Conservation (phyloP, 805 yeast genomes). For the Grigorovia jiainica region DNA sequence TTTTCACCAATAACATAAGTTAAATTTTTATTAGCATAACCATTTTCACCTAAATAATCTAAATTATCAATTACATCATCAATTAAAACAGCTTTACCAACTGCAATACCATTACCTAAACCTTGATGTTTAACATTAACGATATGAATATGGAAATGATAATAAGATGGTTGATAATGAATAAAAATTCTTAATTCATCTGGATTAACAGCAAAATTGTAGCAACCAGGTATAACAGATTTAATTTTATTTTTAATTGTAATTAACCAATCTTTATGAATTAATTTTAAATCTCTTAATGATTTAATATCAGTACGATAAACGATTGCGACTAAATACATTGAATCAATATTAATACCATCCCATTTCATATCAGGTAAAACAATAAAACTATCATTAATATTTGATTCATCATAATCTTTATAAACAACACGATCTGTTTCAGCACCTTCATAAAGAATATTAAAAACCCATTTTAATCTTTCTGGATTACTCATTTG, state of each 20-base stretch:
- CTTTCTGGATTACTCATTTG: slow-evolving; percentile 64
- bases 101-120: slow-evolving; percentile 54
- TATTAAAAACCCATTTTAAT: slow-evolving; percentile 85
- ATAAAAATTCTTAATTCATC: slow-evolving; percentile 68
- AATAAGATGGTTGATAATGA: slow-evolving; percentile 94
- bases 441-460: slow-evolving; percentile 74
- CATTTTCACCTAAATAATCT: slow-evolving; percentile 41
- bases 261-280: slow-evolving; percentile 52
- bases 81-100: slow-evolving; percentile 74
- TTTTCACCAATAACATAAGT: slow-evolving; percentile 66
- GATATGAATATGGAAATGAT: slow-evolving; percentile 90
- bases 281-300: slow-evolving; percentile 58
- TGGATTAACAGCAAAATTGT: slow-evolving; percentile 32
- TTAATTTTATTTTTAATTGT: slow-evolving; percentile 38
- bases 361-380: slow-evolving; percentile 99
- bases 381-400: slow-evolving; percentile 57
- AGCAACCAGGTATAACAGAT: slow-evolving; percentile 38
- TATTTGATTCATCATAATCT: slow-evolving; percentile 41
- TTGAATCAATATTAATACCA: slow-evolving; percentile 51
- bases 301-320: slow-evolving; percentile 60
- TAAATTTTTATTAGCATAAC: slow-evolving; percentile 48
- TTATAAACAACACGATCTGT: slow-evolving; percentile 65
- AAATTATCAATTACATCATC: slow-evolving; percentile 78
- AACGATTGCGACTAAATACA: slow-evolving; percentile 73
- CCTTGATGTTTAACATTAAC: slow-evolving; percentile 68